Percentiles rank a stretch among this genome's conserved stretches.
These are phyloP conservation scores for Acorus gramineus DNA, from an alignment of 106 monocot species.

Conservation along the genomic window DNA sequence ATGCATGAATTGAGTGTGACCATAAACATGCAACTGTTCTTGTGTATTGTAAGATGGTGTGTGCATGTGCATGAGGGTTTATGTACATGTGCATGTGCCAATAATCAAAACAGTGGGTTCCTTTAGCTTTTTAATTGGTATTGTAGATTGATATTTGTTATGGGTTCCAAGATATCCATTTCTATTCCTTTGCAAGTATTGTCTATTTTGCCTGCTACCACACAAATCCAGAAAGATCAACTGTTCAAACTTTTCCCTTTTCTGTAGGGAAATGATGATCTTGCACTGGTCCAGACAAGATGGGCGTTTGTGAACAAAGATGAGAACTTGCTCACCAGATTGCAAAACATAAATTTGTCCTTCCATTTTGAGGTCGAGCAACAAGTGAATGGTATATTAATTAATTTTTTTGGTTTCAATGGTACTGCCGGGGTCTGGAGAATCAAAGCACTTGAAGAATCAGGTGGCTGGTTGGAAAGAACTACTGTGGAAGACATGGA, in stretches of 20 bases:
- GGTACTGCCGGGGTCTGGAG: conserved; percentile 66
- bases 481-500: conserved; percentile 85
- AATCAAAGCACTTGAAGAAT: conserved; percentile 61
- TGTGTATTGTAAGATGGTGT: too few relatives aligned
- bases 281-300: conserved; percentile 62
- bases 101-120: too few relatives aligned
- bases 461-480: conserved; percentile 71
- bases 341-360: conserved; percentile 71
- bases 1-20: too few relatives aligned
- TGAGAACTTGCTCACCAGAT: conserved; percentile 63
- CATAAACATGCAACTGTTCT: too few relatives aligned
- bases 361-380: conserved; percentile 89
- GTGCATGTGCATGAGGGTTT: too few relatives aligned
- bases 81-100: too few relatives aligned
- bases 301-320: conserved; percentile 77
- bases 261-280: conserved; percentile 55
- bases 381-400: conserved; percentile 63
- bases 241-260: background rate
- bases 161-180: too few relatives aligned
- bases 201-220: background rate
- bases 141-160: too few relatives aligned
- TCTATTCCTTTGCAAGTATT: too few relatives aligned
- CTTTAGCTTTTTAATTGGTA: too few relatives aligned
- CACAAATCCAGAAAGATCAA: background rate
- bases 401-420: conserved; percentile 76